Evolutionary conservation across 192 early-diverging fungal species (phyloP).

Genomic region (Backusella tuberculispora): DNA sequence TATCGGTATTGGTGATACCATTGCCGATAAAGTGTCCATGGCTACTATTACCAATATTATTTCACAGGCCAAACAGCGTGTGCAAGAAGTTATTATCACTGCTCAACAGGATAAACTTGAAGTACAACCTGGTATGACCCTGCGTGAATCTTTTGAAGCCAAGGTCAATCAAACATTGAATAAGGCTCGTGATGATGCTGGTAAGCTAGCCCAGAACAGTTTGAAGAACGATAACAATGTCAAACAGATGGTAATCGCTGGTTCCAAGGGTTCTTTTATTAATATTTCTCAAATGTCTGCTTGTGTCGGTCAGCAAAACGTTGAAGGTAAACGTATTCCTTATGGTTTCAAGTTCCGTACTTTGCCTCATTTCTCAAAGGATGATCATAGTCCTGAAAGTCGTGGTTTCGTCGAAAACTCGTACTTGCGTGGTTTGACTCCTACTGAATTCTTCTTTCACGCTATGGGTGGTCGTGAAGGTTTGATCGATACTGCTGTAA

Average conservation of each 20-base stretch:
- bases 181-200: slow-evolving; percentile 89
- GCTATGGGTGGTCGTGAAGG: slow-evolving; percentile 99
- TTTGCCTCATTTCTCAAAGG: slow-evolving; percentile 97
- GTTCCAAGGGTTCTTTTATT: slow-evolving; percentile 95
- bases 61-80: slow-evolving; percentile 87
- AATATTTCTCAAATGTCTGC: slow-evolving; percentile 99
- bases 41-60: slow-evolving; percentile 73
- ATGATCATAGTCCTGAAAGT: slow-evolving; percentile 93
- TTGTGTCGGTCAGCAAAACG: slow-evolving; percentile 99
- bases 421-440: slow-evolving; percentile 90
- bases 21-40: slow-evolving; percentile 82
- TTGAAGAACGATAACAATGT: slow-evolving; percentile 95
- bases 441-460: slow-evolving; percentile 99
- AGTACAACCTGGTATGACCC: slow-evolving; percentile 87
- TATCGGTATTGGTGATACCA: slow-evolving; percentile 98
- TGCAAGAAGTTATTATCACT: slow-evolving; percentile 72
- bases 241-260: slow-evolving; percentile 94
- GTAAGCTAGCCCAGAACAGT: slow-evolving; percentile 78
- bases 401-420: slow-evolving; percentile 91
- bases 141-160: slow-evolving; percentile 91
- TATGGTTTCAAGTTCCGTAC: slow-evolving; percentile 95
- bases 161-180: slow-evolving; percentile 86
- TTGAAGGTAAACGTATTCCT: slow-evolving; percentile 98
- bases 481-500: slow-evolving; percentile 98
- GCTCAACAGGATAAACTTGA: slow-evolving; percentile 88